These are phyloP conservation scores for Thelonectria discophora DNA, from an alignment of 2,329 filamentous ascomycete species.

Conservation along the genomic window DNA sequence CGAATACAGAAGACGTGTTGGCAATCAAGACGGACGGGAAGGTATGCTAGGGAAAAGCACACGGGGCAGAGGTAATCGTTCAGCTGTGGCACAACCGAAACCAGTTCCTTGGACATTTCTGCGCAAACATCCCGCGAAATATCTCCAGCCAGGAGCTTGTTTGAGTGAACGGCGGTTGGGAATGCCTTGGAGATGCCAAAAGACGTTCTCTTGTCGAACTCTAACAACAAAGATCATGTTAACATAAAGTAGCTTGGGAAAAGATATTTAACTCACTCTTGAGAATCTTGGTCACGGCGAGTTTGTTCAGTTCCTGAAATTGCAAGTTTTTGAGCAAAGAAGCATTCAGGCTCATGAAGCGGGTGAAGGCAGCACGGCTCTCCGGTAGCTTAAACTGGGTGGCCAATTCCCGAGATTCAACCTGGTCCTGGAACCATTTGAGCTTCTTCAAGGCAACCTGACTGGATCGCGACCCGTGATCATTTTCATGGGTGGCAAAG, in stretches of 20 bases:
- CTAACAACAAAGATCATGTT: constrained; percentile 58
- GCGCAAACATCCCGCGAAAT: constrained; percentile 81
- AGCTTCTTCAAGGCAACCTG: constrained; percentile 73
- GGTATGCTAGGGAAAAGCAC: constrained; percentile 81
- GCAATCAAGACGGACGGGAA: constrained; percentile 80
- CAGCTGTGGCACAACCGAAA: constrained; percentile 80
- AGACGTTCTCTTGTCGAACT: constrained; percentile 87
- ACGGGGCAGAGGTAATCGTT: constrained; percentile 86
- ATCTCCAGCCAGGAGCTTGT: constrained; percentile 69
- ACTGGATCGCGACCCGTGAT: constrained; percentile 74
- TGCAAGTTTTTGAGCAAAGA: constrained; percentile 80
- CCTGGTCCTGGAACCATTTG: constrained; percentile 75
- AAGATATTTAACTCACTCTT: constrained; percentile 69
- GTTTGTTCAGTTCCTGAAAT: constrained; percentile 85
- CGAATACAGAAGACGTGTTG: constrained; percentile 84
- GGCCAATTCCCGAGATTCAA: constrained; percentile 67
- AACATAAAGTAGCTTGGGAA: constrained; percentile 8
- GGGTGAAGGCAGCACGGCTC: constrained; percentile 70
- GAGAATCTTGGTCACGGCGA: constrained; percentile 82
- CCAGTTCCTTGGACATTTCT: constrained; percentile 75
- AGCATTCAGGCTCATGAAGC: constrained; percentile 77
- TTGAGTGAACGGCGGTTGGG: constrained; percentile 65
- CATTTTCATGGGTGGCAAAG: constrained; percentile 78
- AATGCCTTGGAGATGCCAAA: constrained; percentile 73
- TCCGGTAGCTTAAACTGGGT: constrained; percentile 71